phyloP scores from a whole-genome alignment of 129 eudicot species.

The Helianthus tuberosus region DNA sequence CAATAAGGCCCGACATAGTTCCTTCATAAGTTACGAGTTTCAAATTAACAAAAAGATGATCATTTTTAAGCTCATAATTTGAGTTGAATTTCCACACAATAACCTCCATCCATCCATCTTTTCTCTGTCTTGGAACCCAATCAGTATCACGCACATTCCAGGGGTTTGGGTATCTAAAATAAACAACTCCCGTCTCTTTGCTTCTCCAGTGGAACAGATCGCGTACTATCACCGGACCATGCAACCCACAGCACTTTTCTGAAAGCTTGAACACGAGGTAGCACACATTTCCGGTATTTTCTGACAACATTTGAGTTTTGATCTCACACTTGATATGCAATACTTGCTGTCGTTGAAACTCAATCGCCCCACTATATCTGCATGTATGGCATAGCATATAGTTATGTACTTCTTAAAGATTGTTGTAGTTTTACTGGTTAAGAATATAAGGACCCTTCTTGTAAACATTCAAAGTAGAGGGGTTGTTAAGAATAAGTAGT shows the following conservation, averaged over 20 bases:
- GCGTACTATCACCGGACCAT: conserved; percentile 15
- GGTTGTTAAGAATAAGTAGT: too few species aligned
- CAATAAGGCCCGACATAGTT: conserved; percentile 18
- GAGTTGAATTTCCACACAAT: conserved; percentile 9
- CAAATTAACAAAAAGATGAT: not conserved
- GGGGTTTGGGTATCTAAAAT: conserved; percentile 3
- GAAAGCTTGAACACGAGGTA: conserved; percentile 21
- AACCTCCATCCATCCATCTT: conserved; percentile 25
- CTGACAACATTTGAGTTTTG: not conserved
- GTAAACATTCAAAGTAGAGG: too few species aligned
- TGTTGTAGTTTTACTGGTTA: too few species aligned
- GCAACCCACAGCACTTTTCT: conserved; percentile 13
- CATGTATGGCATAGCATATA: not conserved
- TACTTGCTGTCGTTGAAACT: not conserved
- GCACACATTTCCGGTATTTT: not conserved
- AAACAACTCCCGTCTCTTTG: not conserved
- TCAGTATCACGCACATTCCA: not conserved
- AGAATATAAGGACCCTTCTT: too few species aligned
- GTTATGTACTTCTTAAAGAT: not conserved
- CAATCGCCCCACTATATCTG: not conserved
- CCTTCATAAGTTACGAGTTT: conserved; percentile 7
- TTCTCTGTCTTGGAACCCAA: not conserved
- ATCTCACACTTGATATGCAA: conserved; percentile 1
- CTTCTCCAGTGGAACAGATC: not conserved
- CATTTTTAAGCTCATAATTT: not conserved